Base-by-base conservation (phyloP, 148 eudicot genomes). In the Cornus florida region DNA sequence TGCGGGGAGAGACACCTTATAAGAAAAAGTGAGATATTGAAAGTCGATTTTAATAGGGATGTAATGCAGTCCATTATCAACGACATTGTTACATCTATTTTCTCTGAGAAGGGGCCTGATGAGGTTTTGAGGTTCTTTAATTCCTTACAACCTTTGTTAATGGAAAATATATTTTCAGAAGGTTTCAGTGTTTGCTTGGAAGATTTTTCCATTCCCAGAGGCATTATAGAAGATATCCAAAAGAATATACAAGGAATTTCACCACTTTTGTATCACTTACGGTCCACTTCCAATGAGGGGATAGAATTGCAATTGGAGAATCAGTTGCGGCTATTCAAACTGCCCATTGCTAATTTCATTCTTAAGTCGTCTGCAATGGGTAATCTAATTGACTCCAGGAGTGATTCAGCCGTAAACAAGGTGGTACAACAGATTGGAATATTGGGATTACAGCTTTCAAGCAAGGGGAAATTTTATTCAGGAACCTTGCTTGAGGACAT, bases 341-440 rank as follows among this genome's bases (percentile, higher is more conserved):
- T 75, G 10, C 90, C 91, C 2, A 77, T 90, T 20, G 78, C 87
- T n/a, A 82, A 91, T 67, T 92, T 94, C 77, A 84, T 95, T 74
- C 69, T 87, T 38, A 87, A 80, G 60, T 89, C 83, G 16, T 93
- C 97, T 28, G 88, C 87, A 31, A 85, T 94, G 38, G 98, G 99
- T 9, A 71, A 79, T 76, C 77, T 96, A 20, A 91, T 96, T 16
- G 99, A 96, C 75, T 86, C 97, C 17, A 86, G 83, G 80, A 94
- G 99, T 81, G 98, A 94, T 33, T 89, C 95, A 2, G 97, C 95
- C 20, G 74, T 94, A 17, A 90, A 67, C 8, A 96, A 94, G 81
- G 88, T 96, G 6, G 95, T 90, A n/a, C 98, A 96, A 71, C 99
- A 94, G 76, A 83, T 94, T 24, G 99, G 95, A 3, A 94, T 94